Conservation (phyloP, 129 eudicot species). For the Artemisia argyi region DNA sequence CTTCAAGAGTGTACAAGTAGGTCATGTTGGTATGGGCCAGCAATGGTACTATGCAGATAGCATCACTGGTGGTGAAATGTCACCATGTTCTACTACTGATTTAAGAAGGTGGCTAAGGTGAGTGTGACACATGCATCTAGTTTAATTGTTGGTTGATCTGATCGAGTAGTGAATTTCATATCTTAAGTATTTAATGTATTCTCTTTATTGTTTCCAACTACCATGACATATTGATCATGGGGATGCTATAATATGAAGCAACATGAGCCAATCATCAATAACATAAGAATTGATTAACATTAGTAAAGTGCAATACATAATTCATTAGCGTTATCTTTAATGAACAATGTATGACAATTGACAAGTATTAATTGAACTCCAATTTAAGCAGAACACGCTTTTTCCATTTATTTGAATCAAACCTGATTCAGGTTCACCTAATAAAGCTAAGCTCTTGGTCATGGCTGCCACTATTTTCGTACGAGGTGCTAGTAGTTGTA, state of each 20-base stretch:
- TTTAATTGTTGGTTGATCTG: constrained; percentile 20
- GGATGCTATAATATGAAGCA: not conserved
- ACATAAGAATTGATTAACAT: not conserved
- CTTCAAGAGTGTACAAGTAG: constrained; percentile 83
- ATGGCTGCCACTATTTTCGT: constrained; percentile 34
- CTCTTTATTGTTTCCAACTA: constrained; percentile 34
- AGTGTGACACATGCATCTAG: constrained; percentile 19
- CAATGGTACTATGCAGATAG: constrained; percentile 66
- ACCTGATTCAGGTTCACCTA: constrained; percentile 25
- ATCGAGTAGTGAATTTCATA: constrained; percentile 15
- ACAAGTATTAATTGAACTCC: constrained; percentile 7
- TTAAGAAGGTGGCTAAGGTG: constrained; percentile 75
- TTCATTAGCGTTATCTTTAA: constrained; percentile 24
- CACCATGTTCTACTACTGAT: constrained; percentile 90
- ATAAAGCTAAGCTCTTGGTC: constrained; percentile 27
- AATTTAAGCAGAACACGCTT: constrained; percentile 23
- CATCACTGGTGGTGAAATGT: constrained; percentile 61
- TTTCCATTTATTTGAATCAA: not conserved
- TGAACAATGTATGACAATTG: not conserved
- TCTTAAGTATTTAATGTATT: constrained; percentile 26
- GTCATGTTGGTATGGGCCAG: constrained; percentile 69
- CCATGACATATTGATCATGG: constrained; percentile 1
- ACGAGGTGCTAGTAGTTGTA: constrained; percentile 48
- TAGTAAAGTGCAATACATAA: constrained; percentile 16
- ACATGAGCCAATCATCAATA: not conserved